These are phyloP conservation scores for Aspergillus sp. DNA, from an alignment of 2,329 filamentous ascomycete species.

Conservation along the genomic window DNA sequence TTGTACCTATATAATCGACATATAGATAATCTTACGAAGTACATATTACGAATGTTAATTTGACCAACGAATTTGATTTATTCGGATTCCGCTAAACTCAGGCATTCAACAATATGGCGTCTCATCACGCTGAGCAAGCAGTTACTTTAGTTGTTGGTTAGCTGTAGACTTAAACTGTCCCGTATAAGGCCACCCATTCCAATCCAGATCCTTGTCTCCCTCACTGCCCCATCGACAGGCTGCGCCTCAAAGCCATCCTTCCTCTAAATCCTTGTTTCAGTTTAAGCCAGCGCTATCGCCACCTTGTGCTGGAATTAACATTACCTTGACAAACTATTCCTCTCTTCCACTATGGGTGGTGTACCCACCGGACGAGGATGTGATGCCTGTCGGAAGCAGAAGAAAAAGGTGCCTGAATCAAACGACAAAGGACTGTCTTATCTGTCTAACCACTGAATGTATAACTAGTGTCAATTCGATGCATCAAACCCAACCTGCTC, in stretches of 20 bases:
- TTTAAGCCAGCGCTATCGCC: too few relatives aligned
- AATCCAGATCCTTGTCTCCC: neutral
- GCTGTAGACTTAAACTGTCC: too few relatives aligned
- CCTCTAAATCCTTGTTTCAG: too few relatives aligned
- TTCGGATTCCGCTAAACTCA: too few relatives aligned
- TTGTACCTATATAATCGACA: neutral
- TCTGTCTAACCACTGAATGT: neutral
- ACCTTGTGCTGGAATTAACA: too few relatives aligned
- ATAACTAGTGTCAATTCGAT: constrained; percentile 43
- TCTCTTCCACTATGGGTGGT: constrained; percentile 45
- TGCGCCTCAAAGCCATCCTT: too few relatives aligned
- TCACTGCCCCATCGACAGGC: too few relatives aligned
- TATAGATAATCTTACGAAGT: neutral
- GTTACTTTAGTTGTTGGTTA: too few relatives aligned
- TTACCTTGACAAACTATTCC: too few relatives aligned
- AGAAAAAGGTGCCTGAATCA: constrained; percentile 50
- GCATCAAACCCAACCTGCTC: constrained; percentile 45
- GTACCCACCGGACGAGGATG: constrained; percentile 54
- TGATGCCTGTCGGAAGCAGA: constrained; percentile 52
- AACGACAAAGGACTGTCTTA: neutral
- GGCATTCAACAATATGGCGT: neutral
- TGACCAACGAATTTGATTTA: too few relatives aligned
- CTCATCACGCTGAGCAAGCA: neutral
- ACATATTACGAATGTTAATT: neutral
- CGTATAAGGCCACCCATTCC: neutral